Evolutionary conservation across 805 yeast genomes (phyloP).

Genomic region (Tetrapisispora taiwanensis): DNA sequence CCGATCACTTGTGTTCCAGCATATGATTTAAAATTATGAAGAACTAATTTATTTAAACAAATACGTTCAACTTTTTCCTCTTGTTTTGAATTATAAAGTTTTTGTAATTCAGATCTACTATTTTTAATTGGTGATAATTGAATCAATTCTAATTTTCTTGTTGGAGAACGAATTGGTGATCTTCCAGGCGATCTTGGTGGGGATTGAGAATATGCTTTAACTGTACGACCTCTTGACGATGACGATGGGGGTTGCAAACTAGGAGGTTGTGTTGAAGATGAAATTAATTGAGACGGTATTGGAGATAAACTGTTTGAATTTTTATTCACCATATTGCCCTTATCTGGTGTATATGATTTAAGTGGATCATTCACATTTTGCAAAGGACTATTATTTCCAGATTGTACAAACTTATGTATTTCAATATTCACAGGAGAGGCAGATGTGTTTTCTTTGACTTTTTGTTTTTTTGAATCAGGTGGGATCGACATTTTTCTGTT

Average conservation of each 20-base stretch:
- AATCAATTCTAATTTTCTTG: constrained; percentile 33
- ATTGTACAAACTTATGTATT: background rate
- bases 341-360: constrained; percentile 19
- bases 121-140: constrained; percentile 34
- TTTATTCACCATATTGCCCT: constrained; percentile 16
- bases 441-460: background rate
- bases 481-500: background rate
- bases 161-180: constrained; percentile 31
- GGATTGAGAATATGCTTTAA: constrained; percentile 21
- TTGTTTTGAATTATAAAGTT: constrained; percentile 17
- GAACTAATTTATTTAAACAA: constrained; percentile 61
- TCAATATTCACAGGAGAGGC: background rate
- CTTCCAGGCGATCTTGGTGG: constrained; percentile 21
- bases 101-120: constrained; percentile 26
- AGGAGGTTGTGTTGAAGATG: constrained; percentile 20
- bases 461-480: background rate
- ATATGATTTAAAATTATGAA: constrained; percentile 86
- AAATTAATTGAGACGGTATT: constrained; percentile 18
- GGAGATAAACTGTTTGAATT: constrained; percentile 14
- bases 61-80: constrained; percentile 41
- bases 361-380: background rate
- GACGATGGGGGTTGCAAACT: constrained; percentile 27
- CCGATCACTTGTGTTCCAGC: constrained; percentile 92
- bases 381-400: background rate
- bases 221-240: constrained; percentile 29